Evolutionary conservation across 163 green algal genomes (phyloP).

Genomic region (Chlamydomonas reinhardtii): DNA sequence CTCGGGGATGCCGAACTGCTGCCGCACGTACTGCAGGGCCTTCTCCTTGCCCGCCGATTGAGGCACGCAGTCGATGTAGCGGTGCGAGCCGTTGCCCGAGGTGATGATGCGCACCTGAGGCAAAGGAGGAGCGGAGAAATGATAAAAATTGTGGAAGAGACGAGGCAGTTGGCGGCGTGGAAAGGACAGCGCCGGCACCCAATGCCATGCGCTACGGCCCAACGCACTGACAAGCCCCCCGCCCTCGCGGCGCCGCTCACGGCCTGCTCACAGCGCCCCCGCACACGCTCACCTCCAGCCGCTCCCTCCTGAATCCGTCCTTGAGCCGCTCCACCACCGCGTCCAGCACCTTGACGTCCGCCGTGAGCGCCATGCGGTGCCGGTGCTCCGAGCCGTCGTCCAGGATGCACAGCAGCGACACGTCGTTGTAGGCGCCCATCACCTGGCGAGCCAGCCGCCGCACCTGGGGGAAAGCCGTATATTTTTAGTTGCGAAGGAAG

Average conservation of each 20-base stretch:
- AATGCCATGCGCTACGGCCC: too few relatives aligned
- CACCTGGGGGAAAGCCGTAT: background rate
- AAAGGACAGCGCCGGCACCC: too few relatives aligned
- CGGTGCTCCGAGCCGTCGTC: constrained; percentile 89
- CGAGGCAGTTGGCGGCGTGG: too few relatives aligned
- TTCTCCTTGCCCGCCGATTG: constrained; percentile 85
- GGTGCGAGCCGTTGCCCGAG: constrained; percentile 84
- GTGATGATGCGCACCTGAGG: constrained; percentile 83
- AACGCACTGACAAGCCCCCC: too few relatives aligned
- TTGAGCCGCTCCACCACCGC: constrained; percentile 50
- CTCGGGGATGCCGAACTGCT: constrained; percentile 53
- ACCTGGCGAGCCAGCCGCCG: constrained; percentile 46
- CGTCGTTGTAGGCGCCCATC: constrained; percentile 52
- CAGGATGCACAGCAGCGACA: constrained; percentile 56
- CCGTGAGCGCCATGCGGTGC: constrained; percentile 82
- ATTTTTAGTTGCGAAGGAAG: too few relatives aligned
- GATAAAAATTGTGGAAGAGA: too few relatives aligned
- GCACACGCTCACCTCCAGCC: constrained; percentile 53
- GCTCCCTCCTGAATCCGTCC: constrained; percentile 47
- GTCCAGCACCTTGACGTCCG: constrained; percentile 58
- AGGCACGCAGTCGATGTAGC: constrained; percentile 91
- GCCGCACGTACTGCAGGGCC: constrained; percentile 88
- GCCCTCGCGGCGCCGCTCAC: too few relatives aligned
- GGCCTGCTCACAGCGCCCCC: too few relatives aligned
- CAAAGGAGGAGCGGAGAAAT: too few relatives aligned